A percentile compares a stretch with the other conserved stretches of the same genome.
phyloP scores from a whole-genome alignment of 805 yeast genomes.

The Candida gorgasii region DNA sequence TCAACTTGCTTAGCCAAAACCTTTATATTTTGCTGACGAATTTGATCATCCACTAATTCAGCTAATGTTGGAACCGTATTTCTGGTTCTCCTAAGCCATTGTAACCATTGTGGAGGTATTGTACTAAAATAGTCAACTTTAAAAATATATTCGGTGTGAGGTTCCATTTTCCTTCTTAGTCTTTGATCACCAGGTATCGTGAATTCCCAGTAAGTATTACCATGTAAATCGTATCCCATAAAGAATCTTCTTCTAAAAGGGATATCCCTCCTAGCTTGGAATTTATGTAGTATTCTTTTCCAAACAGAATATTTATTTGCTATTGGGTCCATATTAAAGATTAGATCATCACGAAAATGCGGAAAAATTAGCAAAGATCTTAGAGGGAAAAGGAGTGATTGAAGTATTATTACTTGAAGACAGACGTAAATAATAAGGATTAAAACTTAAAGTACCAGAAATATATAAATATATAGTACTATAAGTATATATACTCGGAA shows the following conservation, averaged over 20 bases:
- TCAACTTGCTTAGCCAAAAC: slow-evolving; percentile 50
- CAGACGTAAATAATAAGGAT: too few species aligned
- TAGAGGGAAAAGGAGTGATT: not conserved
- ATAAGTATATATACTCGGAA: too few species aligned
- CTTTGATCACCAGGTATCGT: slow-evolving; percentile 52
- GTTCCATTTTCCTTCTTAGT: slow-evolving; percentile 65
- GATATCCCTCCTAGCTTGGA: slow-evolving; percentile 59
- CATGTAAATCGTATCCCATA: slow-evolving; percentile 76
- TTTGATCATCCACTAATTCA: slow-evolving; percentile 60
- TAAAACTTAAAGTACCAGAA: too few species aligned
- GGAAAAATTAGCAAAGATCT: slow-evolving; percentile 5
- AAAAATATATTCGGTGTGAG: slow-evolving; percentile 46
- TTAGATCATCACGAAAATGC: slow-evolving; percentile 4
- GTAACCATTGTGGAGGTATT: slow-evolving; percentile 74
- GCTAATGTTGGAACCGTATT: slow-evolving; percentile 57
- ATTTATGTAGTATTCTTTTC: slow-evolving; percentile 53
- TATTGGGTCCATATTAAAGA: slow-evolving; percentile 47
- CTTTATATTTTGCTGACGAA: slow-evolving; percentile 55
- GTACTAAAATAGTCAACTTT: slow-evolving; percentile 60
- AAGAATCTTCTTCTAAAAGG: slow-evolving; percentile 74
- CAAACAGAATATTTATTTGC: slow-evolving; percentile 49
- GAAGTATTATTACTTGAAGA: not conserved
- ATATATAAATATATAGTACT: too few species aligned
- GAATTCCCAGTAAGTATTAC: slow-evolving; percentile 87
- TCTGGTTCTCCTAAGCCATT: slow-evolving; percentile 74